Evolutionary conservation across 2,329 filamentous ascomycete species (phyloP).

Genomic region (Drechslerella stenobrocha): DNA sequence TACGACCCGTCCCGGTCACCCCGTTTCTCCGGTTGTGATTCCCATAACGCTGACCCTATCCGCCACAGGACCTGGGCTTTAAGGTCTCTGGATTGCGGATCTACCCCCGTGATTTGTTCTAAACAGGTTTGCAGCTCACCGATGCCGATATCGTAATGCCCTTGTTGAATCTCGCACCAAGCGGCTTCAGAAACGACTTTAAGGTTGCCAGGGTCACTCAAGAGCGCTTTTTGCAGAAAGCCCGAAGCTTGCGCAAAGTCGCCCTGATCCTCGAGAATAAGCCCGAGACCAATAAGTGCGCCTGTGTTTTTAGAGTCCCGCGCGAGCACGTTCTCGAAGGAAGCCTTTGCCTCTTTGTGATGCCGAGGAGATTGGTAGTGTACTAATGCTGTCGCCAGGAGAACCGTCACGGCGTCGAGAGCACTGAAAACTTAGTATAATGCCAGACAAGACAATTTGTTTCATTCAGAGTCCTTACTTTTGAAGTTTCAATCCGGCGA

Average conservation of each 20-base stretch:
- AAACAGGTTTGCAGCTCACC: slow-evolving; percentile 72
- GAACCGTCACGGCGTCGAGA: slow-evolving; percentile 72
- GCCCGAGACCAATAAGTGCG: slow-evolving; percentile 83
- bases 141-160: slow-evolving; percentile 70
- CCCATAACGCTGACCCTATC: slow-evolving; percentile 58
- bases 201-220: slow-evolving; percentile 72
- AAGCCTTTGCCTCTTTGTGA: slow-evolving; percentile 80
- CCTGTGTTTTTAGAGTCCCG: slow-evolving; percentile 75
- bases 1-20: slow-evolving; percentile 83
- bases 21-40: slow-evolving; percentile 56
- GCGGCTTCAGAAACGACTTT: slow-evolving; percentile 82
- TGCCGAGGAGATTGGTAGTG: slow-evolving; percentile 87
- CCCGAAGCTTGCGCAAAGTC: slow-evolving; percentile 79
- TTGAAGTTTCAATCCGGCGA: slow-evolving; percentile 68
- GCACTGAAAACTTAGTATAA: too few species aligned
- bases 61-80: slow-evolving; percentile 84
- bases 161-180: slow-evolving; percentile 85
- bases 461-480: slow-evolving; percentile 39
- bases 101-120: slow-evolving; percentile 65
- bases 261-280: slow-evolving; percentile 91
- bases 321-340: slow-evolving; percentile 80
- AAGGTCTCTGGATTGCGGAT: slow-evolving; percentile 68
- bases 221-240: slow-evolving; percentile 75
- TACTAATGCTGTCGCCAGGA: slow-evolving; percentile 83
- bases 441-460: slow-evolving; percentile 4